Conservation (phyloP, 805 yeast species). For the Ogataea chonburiensis region DNA sequence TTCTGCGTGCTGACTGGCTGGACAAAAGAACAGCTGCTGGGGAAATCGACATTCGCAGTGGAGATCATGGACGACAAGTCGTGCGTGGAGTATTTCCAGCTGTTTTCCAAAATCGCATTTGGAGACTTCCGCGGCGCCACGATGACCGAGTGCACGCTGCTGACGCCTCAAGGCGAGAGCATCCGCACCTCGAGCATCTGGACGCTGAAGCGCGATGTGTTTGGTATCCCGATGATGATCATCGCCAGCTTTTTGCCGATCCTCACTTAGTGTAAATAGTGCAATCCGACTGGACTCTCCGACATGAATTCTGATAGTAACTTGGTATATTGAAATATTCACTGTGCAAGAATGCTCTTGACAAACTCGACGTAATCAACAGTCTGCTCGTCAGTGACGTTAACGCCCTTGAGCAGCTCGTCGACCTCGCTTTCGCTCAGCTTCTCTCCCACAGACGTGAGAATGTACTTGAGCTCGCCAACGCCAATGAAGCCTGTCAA, state of each 20-base stretch:
- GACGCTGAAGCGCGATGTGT: conserved; percentile 92
- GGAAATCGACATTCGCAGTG: conserved; percentile 67
- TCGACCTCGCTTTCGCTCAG: conserved; percentile 88
- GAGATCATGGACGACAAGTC: conserved; percentile 86
- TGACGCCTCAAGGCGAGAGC: conserved; percentile 53
- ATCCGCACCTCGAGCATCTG: conserved; percentile 82
- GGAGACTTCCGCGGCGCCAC: conserved; percentile 87
- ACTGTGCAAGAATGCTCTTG: conserved; percentile 89
- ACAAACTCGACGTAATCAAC: conserved; percentile 95
- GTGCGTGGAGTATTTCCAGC: conserved; percentile 82
- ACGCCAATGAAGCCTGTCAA: conserved; percentile 94
- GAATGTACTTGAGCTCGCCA: conserved; percentile 92
- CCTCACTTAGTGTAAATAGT: conserved; percentile 32
- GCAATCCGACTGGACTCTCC: too few species aligned
- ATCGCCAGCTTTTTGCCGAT: conserved; percentile 91
- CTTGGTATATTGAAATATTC: conserved; percentile 2
- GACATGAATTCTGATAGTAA: too few species aligned
- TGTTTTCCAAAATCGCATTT: conserved; percentile 81
- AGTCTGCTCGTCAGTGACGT: conserved; percentile 88
- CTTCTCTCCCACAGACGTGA: conserved; percentile 95
- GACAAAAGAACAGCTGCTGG: conserved; percentile 67
- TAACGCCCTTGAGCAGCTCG: conserved; percentile 92
- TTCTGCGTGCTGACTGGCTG: conserved; percentile 91
- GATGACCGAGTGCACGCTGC: conserved; percentile 81
- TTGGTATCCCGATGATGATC: conserved; percentile 96